Base-by-base conservation (phyloP, 2,329 filamentous ascomycete genomes). In the Rhinocladiella mackenziei region DNA sequence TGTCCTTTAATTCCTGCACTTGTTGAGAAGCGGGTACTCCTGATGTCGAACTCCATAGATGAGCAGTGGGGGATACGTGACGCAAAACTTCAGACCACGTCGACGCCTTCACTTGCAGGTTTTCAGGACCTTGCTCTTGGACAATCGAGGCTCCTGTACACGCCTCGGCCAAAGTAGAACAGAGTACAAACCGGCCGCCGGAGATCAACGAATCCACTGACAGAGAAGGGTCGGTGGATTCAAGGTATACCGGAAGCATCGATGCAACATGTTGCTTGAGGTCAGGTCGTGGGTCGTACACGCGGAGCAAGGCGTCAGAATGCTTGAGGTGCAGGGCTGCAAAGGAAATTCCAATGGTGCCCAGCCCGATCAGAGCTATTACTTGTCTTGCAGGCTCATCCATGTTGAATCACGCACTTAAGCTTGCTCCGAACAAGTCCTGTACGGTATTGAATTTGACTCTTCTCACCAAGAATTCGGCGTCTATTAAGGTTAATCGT, bases 41-140 rank as follows among this genome's bases (percentile, higher is more conserved):
- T 1, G 71, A 75, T 0, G 78, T 80, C 42, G 70, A 75, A 26
- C 71, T 76, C 76, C 77, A 81, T 37, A 81, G 62, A 13, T 78
- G 64, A 0, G 75, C 69, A 6, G 63, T 50, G 3, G 56, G 45
- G 0, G 65, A 63, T 0, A 74, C 73, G 23, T 71, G 54, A 1
- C 61, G 49, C 45, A 77, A 70, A 5, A 81, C 67, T 17, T 73
- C 56, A 0, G 65, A 58, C 77, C 77, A 80, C 15, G 77, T 62
- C 0, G 56, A 55, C 26, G 64, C 62, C 51, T 81, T 81, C 58
- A 78, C 76, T 1, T 62, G 43, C 0, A 69, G 52, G 37, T 71
- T 70, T 55, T 81, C 77, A 0, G 77, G 76, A 0, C 75, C 75
- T 60, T 78, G 76, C 61, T 81, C 78, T 59, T 81, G 77, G 30